A percentile compares a stretch with the other conserved stretches of the same genome.
phyloP scores from a whole-genome alignment of 441 rosid genomes.

The Dalechampia spathulata region DNA sequence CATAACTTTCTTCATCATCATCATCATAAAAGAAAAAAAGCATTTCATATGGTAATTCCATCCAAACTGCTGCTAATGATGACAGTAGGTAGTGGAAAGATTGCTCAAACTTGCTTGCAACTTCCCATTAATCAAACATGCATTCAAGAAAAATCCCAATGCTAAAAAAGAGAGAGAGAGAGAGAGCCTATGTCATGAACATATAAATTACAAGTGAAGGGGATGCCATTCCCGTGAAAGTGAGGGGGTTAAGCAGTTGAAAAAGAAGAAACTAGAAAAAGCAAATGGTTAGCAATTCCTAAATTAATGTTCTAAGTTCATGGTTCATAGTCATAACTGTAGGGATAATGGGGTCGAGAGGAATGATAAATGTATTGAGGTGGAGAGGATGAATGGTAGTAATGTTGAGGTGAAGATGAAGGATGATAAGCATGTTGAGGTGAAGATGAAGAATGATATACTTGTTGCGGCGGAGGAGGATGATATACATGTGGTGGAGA shows the following conservation, averaged over 20 bases:
- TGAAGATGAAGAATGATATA: conserved; percentile 27
- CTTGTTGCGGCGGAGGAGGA: conserved; percentile 24
- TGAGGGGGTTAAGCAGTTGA: not conserved
- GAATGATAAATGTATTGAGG: conserved; percentile 16
- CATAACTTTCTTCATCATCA: too few relatives aligned
- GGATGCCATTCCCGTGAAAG: not conserved
- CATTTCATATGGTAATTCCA: too few relatives aligned
- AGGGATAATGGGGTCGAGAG: conserved; percentile 33
- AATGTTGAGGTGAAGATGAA: conserved; percentile 28
- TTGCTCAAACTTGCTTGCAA: not conserved
- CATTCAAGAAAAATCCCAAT: not conserved
- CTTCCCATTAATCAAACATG: not conserved
- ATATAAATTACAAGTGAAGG: not conserved
- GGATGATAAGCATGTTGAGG: conserved; percentile 28
- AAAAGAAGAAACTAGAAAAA: conserved; percentile 3
- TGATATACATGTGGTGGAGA: conserved; percentile 16
- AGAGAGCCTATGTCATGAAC: too few relatives aligned
- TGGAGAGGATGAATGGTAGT: conserved; percentile 26
- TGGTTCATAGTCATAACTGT: conserved; percentile 32
- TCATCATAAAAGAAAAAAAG: too few relatives aligned
- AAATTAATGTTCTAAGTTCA: conserved; percentile 3
- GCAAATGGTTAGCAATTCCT: conserved; percentile 19
- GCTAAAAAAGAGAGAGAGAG: too few relatives aligned
- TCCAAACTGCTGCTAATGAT: too few relatives aligned
- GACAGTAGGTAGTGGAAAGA: too few relatives aligned